Base-by-base conservation (phyloP, 768 basidiomycete genomes). In the Hypholoma sublateritium region DNA sequence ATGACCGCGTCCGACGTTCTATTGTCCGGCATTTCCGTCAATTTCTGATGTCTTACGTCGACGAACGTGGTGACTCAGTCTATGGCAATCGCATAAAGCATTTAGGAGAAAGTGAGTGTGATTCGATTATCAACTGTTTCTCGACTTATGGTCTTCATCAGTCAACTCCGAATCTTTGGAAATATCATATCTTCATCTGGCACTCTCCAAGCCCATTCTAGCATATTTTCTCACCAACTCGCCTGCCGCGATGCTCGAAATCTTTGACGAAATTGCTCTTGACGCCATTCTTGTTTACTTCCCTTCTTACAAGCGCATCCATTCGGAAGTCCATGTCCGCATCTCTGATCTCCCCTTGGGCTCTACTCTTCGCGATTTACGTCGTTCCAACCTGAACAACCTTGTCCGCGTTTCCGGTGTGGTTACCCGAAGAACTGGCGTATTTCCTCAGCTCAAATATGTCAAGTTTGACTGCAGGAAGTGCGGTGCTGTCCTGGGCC, bases 391-490 rank as follows among this genome's bases (percentile, higher is more conserved):
- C 67, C 81, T 98, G 48, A 98, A 98, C 77, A 94, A 91, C 62
- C 88, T 99, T 42, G 95, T 99, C 32, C 89, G 97, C 36, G 91
- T 99, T 6, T 85, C 89, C 7, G 97, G 97, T 12, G 97, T 99
- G 16, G 97, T 99, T 44, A 99, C 97, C 1, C 80, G 97, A 56
- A 82, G 97, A 37, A 93, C 88, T 8, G 96, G 97, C 9, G 95
- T 99, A 9, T 98, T 98, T 73, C 97, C 97, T n/a, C 97, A 99
- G 71, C 77, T 99, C 58, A 98, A 99, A 76, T 97, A 98, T 67
- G 95, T 99, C 71, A 98, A 98, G 70, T 99, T 99, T 66, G 94
- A 98, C 70, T 99, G 97, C 72, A 82, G 83, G 54, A 98, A 96
- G 70, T 99, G 97, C 65, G 89, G 90, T 16, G 90, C 87, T n/a